A percentile compares a stretch with the other conserved stretches of the same genome.
phyloP scores from a whole-genome alignment of 371 early-diverging fungal species.

The Smittium culicis region DNA sequence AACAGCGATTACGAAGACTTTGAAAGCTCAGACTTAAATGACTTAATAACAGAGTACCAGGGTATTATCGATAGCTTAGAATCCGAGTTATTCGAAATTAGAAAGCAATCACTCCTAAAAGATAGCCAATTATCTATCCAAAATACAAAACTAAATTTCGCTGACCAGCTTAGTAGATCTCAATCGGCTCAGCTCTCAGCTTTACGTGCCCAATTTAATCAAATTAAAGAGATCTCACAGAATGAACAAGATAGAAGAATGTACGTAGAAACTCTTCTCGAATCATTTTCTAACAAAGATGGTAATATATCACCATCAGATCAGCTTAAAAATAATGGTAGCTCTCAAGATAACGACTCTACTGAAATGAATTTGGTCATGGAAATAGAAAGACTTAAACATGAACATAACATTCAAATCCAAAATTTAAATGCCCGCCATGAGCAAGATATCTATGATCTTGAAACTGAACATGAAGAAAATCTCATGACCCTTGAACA shows the following conservation, averaged over 20 bases:
- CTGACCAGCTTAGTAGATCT: conserved; percentile 23
- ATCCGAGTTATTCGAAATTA: conserved; percentile 15
- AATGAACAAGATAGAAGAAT: conserved; percentile 27
- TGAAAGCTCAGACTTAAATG: conserved; percentile 22
- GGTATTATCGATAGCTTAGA: conserved; percentile 19
- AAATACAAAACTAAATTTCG: conserved; percentile 20
- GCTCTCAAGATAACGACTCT: neutral
- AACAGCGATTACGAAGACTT: neutral
- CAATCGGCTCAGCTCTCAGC: conserved; percentile 26
- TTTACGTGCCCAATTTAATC: conserved; percentile 20
- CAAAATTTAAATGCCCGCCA: conserved; percentile 15
- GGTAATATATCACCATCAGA: neutral
- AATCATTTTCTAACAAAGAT: neutral
- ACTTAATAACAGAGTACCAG: conserved; percentile 25
- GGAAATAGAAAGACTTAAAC: conserved; percentile 21
- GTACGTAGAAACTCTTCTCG: conserved; percentile 14
- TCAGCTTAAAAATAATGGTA: neutral
- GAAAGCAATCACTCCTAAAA: conserved; percentile 16
- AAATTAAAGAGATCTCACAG: conserved; percentile 19
- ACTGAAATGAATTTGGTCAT: neutral
- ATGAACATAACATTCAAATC: conserved; percentile 10
- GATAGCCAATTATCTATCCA: conserved; percentile 21
- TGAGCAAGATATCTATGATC: neutral
- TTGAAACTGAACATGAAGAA: neutral
- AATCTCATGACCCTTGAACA: conserved; percentile 16